phyloP scores from a whole-genome alignment of 306 rosid genomes.

The Malus fusca region DNA sequence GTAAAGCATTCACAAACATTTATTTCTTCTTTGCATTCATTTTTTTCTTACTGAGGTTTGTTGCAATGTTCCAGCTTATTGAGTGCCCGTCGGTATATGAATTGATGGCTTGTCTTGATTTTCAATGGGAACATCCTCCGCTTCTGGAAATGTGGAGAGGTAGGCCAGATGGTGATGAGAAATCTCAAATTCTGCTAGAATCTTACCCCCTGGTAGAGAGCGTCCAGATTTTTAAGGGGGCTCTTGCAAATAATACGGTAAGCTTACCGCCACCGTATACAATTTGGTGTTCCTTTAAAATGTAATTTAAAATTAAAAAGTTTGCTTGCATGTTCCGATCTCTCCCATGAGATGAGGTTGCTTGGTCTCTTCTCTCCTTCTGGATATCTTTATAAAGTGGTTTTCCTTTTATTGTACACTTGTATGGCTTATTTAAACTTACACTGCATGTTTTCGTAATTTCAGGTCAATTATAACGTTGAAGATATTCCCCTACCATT shows the following conservation, averaged over 20 bases:
- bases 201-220: constrained; percentile 62
- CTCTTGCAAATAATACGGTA: constrained; percentile 68
- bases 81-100: constrained; percentile 94
- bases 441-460: constrained; percentile 1
- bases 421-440: background rate
- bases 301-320: background rate
- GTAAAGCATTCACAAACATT: background rate
- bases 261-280: constrained; percentile 19
- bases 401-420: background rate
- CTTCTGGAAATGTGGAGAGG: constrained; percentile 73
- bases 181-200: constrained; percentile 51
- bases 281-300: background rate
- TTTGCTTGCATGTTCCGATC: background rate
- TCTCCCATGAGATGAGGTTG: background rate
- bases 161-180: constrained; percentile 44
- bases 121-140: constrained; percentile 67
- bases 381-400: too few relatives aligned
- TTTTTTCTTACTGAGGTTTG: background rate
- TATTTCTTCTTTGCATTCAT: background rate
- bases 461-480: constrained; percentile 62
- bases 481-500: constrained; percentile 58
- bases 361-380: background rate
- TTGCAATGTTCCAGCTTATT: constrained; percentile 58
- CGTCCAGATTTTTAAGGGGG: constrained; percentile 50
- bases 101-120: constrained; percentile 59